Conservation (phyloP, 2,329 filamentous ascomycete genomes). For the Penicillium concentricum region DNA sequence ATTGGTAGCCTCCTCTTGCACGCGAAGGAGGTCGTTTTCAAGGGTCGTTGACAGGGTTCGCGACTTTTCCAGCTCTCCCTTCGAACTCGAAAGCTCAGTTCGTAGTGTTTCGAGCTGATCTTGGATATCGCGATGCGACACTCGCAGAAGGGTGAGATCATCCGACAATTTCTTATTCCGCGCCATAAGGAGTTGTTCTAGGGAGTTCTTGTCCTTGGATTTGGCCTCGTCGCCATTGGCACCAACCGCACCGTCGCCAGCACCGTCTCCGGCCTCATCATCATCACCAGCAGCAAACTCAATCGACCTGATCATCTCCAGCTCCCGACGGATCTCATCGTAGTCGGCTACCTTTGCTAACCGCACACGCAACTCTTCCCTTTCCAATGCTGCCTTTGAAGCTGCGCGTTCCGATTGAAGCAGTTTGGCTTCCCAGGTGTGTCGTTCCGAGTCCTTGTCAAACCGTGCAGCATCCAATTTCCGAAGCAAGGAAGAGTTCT, state of each 20-base stretch:
- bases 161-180: slow-evolving; percentile 96
- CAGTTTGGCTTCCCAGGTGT: slow-evolving; percentile 71
- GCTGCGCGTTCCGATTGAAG: slow-evolving; percentile 79
- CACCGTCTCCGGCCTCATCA: slow-evolving; percentile 51
- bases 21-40: slow-evolving; percentile 83
- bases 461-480: slow-evolving; percentile 81
- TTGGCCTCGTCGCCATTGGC: slow-evolving; percentile 54
- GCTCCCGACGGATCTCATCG: slow-evolving; percentile 91
- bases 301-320: slow-evolving; percentile 96
- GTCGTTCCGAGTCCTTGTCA: slow-evolving; percentile 78
- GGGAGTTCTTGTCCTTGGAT: slow-evolving; percentile 67
- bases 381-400: slow-evolving; percentile 71
- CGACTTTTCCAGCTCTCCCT: slow-evolving; percentile 80
- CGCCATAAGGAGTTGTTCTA: slow-evolving; percentile 87
- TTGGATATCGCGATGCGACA: slow-evolving; percentile 91
- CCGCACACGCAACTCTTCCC: slow-evolving; percentile 75
- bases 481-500: slow-evolving; percentile 87
- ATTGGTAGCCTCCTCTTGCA: slow-evolving; percentile 82
- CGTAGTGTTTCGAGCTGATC: slow-evolving; percentile 75
- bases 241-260: slow-evolving; percentile 33
- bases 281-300: slow-evolving; percentile 85
- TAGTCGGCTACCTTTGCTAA: slow-evolving; percentile 91
- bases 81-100: slow-evolving; percentile 77
- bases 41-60: slow-evolving; percentile 83
- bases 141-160: slow-evolving; percentile 85